Percentiles rank a stretch among this genome's conserved stretches.
phyloP scores from a whole-genome alignment of 2,329 filamentous ascomycete species.

The Ophiostoma perfectum region DNA sequence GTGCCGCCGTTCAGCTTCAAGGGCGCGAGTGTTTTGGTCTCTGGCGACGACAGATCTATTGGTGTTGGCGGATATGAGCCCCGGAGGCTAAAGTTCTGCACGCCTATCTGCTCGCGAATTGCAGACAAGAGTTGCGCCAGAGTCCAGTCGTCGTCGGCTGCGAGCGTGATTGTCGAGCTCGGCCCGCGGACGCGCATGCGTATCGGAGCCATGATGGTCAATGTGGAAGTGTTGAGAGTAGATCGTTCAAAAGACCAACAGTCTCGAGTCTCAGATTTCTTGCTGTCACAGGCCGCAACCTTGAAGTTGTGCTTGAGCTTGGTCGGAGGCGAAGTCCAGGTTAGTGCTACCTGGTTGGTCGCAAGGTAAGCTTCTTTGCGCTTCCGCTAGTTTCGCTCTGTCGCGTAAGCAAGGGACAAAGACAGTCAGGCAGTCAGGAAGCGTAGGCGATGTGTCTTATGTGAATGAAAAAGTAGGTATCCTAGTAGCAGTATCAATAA shows the following conservation, averaged over 20 bases:
- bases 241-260: no score
- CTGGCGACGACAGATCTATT: slow-evolving; percentile 54
- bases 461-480: no score
- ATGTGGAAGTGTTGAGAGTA: neutral
- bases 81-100: slow-evolving; percentile 68
- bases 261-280: no score
- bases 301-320: neutral
- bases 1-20: slow-evolving; percentile 49
- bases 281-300: neutral
- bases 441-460: neutral
- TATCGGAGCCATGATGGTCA: slow-evolving; percentile 37
- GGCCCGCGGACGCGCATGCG: slow-evolving; percentile 71
- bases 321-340: neutral
- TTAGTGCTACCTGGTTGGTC: neutral
- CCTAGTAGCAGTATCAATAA: no score
- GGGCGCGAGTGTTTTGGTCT: slow-evolving; percentile 35
- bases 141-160: slow-evolving; percentile 54
- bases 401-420: neutral
- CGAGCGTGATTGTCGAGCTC: slow-evolving; percentile 63
- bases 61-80: slow-evolving; percentile 75
- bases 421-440: neutral
- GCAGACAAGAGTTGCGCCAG: slow-evolving; percentile 55
- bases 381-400: slow-evolving; percentile 1
- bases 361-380: neutral
- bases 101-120: slow-evolving; percentile 59